phyloP scores from a whole-genome alignment of 1,284 basidiomycete species.

The Ceratobasidium sp. region DNA sequence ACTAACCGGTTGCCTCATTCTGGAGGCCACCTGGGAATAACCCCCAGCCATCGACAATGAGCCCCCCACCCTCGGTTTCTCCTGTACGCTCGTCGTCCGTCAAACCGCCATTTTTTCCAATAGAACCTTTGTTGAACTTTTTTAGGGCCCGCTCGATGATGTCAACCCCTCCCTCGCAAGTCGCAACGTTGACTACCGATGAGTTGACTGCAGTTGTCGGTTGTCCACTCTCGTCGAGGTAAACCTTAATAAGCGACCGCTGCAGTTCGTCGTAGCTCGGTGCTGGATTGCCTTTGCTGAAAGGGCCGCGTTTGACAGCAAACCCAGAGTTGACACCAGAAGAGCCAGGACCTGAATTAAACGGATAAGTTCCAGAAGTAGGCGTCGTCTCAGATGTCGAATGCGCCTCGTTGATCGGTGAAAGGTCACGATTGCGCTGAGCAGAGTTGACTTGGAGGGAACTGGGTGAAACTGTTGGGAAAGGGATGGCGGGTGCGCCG shows the following conservation, averaged over 20 bases:
- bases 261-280: constrained; percentile 80
- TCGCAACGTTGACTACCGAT: constrained; percentile 80
- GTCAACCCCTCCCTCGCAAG: constrained; percentile 82
- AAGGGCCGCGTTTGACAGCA: constrained; percentile 67
- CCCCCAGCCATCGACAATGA: constrained; percentile 89
- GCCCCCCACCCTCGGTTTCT: constrained; percentile 71
- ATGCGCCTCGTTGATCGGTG: constrained; percentile 47
- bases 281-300: constrained; percentile 55
- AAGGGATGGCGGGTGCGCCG: constrained; percentile 29
- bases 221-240: constrained; percentile 75
- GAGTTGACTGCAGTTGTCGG: constrained; percentile 59
- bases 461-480: constrained; percentile 46
- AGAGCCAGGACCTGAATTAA: constrained; percentile 41
- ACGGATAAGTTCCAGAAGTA: constrained; percentile 33
- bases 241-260: constrained; percentile 86
- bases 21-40: constrained; percentile 74
- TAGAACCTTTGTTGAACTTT: constrained; percentile 77
- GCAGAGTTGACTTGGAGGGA: constrained; percentile 34
- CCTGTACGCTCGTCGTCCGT: constrained; percentile 61
- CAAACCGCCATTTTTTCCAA: constrained; percentile 52
- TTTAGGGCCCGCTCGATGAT: constrained; percentile 86
- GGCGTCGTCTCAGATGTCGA: constrained; percentile 25
- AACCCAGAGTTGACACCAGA: constrained; percentile 57
- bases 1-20: constrained; percentile 66
- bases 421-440: constrained; percentile 45